Percentiles rank a stretch among this genome's conserved stretches.
phyloP scores from a whole-genome alignment of 257 asterid genomes.

The Gynochthodes officinalis region DNA sequence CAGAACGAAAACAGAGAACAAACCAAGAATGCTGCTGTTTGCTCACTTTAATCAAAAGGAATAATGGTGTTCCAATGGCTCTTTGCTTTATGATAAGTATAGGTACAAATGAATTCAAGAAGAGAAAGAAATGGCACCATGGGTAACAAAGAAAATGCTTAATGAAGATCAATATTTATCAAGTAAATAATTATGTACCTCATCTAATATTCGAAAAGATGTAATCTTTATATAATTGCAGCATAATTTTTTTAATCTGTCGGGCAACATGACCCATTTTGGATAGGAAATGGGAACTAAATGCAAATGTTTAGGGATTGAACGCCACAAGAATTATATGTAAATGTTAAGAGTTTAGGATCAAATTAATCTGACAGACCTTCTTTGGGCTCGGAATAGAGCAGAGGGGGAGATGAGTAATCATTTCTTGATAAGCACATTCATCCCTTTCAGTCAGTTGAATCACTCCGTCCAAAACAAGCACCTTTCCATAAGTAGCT shows the following conservation, averaged over 20 bases:
- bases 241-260: background rate
- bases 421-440: conserved; percentile 99
- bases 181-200: background rate
- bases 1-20: background rate
- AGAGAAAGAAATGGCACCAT: background rate
- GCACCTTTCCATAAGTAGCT: conserved; percentile 91
- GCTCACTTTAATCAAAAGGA: background rate
- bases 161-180: background rate
- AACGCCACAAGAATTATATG: background rate
- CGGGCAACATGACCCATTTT: background rate
- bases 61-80: background rate
- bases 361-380: conserved; percentile 33
- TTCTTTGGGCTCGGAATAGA: conserved; percentile 86
- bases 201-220: background rate
- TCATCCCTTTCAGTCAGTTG: conserved; percentile 98
- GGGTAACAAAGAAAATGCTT: background rate
- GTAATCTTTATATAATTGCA: background rate
- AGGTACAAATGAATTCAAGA: background rate
- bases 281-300: background rate
- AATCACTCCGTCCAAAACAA: conserved; percentile 94
- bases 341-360: background rate
- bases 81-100: background rate
- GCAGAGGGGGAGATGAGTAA: conserved; percentile 89
- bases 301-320: background rate
- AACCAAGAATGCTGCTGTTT: background rate